Percentiles rank a stretch among this genome's conserved stretches.
Evolutionary conservation across 2,329 filamentous ascomycete genomes (phyloP).

Genomic region (Harringtonia lauricola): DNA sequence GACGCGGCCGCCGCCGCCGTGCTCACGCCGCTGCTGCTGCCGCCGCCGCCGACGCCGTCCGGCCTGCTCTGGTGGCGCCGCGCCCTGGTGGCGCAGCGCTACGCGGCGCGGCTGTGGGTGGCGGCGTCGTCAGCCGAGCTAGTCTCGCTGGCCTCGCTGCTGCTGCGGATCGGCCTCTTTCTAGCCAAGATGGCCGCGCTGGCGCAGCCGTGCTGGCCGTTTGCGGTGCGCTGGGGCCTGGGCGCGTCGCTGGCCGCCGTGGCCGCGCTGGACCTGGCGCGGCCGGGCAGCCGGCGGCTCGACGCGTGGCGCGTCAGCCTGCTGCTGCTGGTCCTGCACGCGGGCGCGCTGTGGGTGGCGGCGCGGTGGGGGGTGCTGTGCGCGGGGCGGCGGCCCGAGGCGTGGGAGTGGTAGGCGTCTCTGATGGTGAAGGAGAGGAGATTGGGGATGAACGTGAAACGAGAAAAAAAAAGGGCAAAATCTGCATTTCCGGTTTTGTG

Average conservation of each 20-base stretch:
- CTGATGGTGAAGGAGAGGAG: too few relatives aligned
- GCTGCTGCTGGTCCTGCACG: conserved; percentile 23
- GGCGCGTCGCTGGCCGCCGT: conserved; percentile 57
- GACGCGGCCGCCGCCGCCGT: background rate
- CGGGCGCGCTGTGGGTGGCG: conserved; percentile 20
- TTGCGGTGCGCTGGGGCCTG: conserved; percentile 52
- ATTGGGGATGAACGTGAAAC: conserved; percentile 8
- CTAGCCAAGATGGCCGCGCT: conserved; percentile 56
- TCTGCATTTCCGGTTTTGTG: background rate
- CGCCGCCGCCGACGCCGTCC: conserved; percentile 30
- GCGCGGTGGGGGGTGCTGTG: conserved; percentile 22
- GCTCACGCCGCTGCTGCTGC: conserved; percentile 34
- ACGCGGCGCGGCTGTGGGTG: too few relatives aligned
- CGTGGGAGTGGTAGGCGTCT: conserved; percentile 9
- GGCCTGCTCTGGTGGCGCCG: too few relatives aligned
- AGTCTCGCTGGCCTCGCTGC: too few relatives aligned
- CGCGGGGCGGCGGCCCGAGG: conserved; percentile 10
- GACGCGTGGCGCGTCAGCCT: conserved; percentile 21
- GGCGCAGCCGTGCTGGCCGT: conserved; percentile 59
- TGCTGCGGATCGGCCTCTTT: conserved; percentile 51
- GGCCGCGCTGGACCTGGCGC: conserved; percentile 54
- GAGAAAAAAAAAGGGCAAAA: background rate
- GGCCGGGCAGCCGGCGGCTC: conserved; percentile 18
- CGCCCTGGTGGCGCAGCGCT: conserved; percentile 22
- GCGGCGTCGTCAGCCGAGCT: too few relatives aligned